Evolutionary conservation across 768 basidiomycete species (phyloP), one percentile per base, ranked within the genome.

Genomic region (Amanita muscaria): DNA sequence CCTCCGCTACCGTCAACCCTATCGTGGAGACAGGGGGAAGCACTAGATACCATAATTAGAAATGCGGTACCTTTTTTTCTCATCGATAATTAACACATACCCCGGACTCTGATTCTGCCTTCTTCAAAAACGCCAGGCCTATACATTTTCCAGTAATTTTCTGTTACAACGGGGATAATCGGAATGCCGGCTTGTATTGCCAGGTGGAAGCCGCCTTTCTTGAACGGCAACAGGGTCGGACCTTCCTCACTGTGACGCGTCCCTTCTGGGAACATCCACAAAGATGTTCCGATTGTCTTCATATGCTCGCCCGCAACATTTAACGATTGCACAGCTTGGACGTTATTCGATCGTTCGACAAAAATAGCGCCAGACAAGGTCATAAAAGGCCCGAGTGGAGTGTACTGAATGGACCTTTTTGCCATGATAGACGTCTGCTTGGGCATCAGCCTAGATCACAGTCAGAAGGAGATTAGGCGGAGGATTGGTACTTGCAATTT

Each of bases 181-280:
- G 96, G 94, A 36, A 98, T 74, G 23, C 85, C 80, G 10, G 89
- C 81, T 63, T 92, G 83, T 19, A 98, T 74, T 22, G 96, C 96
- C 40, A 97, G 75, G 59, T 98, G 92, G 72, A 98, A 98, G 3
- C 91, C 93, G 31, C 96, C 96, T 63, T 97, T 99, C 73, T 99
- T 99, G 70, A 99, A 83, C 2, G 89, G 84, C 4, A 87, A 70
- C 59, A 99, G 64, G 24, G 76, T 73, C 6, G 84, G 74, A 24
- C 70, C 64, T 49, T 80, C 69, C 16, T 73, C 72, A 46, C 75
- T 75, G 34, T 88, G 79, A 27, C 94, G 79, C 9, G 96, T 99
- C 23, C 96, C 96, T 66, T 98, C 96, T 1, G 94, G 90, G 65
- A 90, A 98, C 64, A 99, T 80, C 86, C 89, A 94, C 37, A 98